Base-by-base conservation (phyloP, 495 filamentous ascomycete species). In the Aspergillus baeticus region DNA sequence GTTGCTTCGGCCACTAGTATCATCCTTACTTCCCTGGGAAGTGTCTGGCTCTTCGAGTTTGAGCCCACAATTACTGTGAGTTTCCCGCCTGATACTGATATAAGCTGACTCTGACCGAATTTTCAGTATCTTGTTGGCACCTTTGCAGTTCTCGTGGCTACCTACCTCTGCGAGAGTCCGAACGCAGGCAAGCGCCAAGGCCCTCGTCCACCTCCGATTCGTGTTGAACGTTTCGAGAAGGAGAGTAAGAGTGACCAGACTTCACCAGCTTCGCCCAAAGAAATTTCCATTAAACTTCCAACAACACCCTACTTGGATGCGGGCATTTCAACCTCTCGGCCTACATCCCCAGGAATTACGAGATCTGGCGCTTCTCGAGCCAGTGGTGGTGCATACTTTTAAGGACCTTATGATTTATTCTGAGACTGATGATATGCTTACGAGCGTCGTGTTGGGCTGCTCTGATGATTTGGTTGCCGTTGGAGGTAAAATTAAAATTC, bases 1-100 rank as follows among this genome's bases (percentile, higher is more conserved):
- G 89, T 95, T 71, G 92, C 93, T 3, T 93, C 91, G 10, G 92
- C 89, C 58, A 88, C 94, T 34, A 96, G 87, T 68, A 92, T 96
- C 44, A 71, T 96, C 37, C 71, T 96, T 36, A 93, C 89, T 63
- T 90, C 88, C 53, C 54, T 96, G 11, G 90, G 87, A 43, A 96
- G 92, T 62, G 75, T 96, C 5, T 88, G 82, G 69, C 86, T 95
- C 58, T 96, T 97, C 67, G 82, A 90, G 34, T 88, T 96, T 58
- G 68, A 83, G 20, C 79, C 95, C 21, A 90, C 86, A 8, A 61
- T 63, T 34, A 80, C 77, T 51, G 92, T 97, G 81, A 71, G 88
- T 79, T 53, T 69, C 64, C 51, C n/a, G 17, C 15, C 8, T 29
- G 13, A 46, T 31, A 31, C 50, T 36, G 42, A 10, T 41, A 45